These are phyloP conservation scores for Cucumis variabilis DNA, from an alignment of 331 rosid species.

Conservation along the genomic window DNA sequence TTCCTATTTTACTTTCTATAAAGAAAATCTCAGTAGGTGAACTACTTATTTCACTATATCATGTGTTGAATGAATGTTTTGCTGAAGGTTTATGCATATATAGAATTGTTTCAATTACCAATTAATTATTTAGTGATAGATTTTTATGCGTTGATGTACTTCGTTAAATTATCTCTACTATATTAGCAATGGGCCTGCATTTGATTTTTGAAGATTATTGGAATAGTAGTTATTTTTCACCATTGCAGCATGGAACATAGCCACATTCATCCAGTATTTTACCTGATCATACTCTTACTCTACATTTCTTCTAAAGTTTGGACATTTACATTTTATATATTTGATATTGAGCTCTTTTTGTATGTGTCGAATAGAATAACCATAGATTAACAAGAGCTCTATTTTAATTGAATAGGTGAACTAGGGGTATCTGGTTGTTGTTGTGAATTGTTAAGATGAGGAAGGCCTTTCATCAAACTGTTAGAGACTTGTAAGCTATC, in stretches of 20 bases:
- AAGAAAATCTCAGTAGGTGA: conserved; percentile 6
- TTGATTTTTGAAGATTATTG: neutral
- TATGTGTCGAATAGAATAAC: no score
- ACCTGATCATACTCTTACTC: neutral
- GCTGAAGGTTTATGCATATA: neutral
- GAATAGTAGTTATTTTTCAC: neutral
- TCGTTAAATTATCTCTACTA: neutral
- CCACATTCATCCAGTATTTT: neutral
- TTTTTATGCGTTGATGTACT: no score
- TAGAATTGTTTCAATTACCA: conserved; percentile 10
- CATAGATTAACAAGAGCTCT: no score
- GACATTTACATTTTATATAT: no score
- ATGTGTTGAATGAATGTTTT: neutral
- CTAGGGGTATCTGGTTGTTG: no score
- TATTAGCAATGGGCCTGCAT: neutral
- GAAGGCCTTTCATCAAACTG: no score
- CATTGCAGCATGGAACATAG: neutral
- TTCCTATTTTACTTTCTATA: neutral
- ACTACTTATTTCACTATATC: conserved; percentile 18
- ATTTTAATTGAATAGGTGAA: no score
- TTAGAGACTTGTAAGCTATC: no score
- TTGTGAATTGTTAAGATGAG: no score
- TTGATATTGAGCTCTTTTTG: no score
- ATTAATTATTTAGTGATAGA: no score
- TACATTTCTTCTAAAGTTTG: no score